These are phyloP conservation scores for Clathrus columnatus DNA, from an alignment of 768 basidiomycete species.

Conservation along the genomic window DNA sequence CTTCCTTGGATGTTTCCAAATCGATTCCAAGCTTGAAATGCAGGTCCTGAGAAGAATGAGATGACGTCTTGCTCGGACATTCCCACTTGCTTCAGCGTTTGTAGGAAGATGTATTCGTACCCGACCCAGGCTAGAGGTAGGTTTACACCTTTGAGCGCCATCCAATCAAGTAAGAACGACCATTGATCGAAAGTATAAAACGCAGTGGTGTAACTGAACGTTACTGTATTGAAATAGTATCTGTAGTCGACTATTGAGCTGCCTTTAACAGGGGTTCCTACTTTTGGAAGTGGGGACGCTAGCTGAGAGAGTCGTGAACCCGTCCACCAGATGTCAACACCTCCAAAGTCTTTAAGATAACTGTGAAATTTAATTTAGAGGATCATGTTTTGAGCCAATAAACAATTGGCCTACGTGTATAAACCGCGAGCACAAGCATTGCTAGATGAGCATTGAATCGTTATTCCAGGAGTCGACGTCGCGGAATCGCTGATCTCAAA, in stretches of 20 bases:
- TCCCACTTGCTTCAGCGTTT: conserved; percentile 31
- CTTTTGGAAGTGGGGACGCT: conserved; percentile 21
- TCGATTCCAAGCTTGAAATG: conserved; percentile 35
- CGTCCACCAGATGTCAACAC: conserved; percentile 37
- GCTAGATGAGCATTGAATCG: too few relatives aligned
- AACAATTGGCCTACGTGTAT: too few relatives aligned
- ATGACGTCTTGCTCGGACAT: conserved; percentile 27
- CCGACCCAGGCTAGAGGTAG: conserved; percentile 35
- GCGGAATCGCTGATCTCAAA: too few relatives aligned
- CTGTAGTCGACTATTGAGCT: conserved; percentile 30
- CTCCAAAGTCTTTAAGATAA: conserved; percentile 29
- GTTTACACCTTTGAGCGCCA: conserved; percentile 33
- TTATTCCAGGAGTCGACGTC: too few relatives aligned
- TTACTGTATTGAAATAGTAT: conserved; percentile 36
- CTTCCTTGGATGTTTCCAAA: conserved; percentile 36
- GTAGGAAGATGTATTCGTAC: conserved; percentile 29
- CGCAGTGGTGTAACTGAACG: conserved; percentile 32
- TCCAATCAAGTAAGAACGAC: conserved; percentile 33
- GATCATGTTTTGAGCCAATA: too few relatives aligned
- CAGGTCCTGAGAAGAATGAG: conserved; percentile 29
- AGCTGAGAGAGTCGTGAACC: conserved; percentile 30
- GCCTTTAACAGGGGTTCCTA: conserved; percentile 25
- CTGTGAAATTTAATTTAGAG: too few relatives aligned
- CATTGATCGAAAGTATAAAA: conserved; percentile 34
- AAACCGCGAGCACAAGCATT: too few relatives aligned